Base-by-base conservation (phyloP, 192 early-diverging fungal genomes). In the Umbelopsis ramanniana region DNA sequence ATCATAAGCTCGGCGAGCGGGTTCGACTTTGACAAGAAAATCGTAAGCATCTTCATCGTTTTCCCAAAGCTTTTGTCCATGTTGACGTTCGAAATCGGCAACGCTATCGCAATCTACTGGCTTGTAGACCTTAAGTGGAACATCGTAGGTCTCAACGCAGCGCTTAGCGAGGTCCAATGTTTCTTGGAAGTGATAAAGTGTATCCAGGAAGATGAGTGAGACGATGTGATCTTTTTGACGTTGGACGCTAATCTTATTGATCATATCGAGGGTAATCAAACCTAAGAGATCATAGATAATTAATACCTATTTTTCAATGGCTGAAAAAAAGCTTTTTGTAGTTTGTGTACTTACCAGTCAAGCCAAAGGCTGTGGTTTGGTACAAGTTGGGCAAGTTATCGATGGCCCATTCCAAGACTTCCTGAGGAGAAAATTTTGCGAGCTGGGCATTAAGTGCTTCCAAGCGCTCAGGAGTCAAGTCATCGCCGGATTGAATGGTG, bases 341-440 rank as follows among this genome's bases (percentile, higher is more conserved):
- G 47, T 24, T 22, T 22, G 22, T 22, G 45, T 67, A 40, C n/a
- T 68, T 72, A 78, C 81, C 96, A 6, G 96, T 95, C 29, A 93
- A 88, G 7, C 96, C 96, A 79, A 98, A 97, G 24, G 96, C 95
- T 26, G 96, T 97, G 47, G 94, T 96, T 78, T 98, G 96, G 79
- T 89, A 95, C 17, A 98, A 85, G 14, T 85, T 84, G 21, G 89
- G 89, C 35, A 98, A 86, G 7, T 91, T 88, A 66, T 90, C 76
- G 45, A 91, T 82, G 46, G 95, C 96, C 96, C 95, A 98, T 38
- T 91, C 88, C 38, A 97, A 82, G 76, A 97, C 90, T 83, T 95
- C 87, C 71, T 90, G 76, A 6, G 95, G 93, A 29, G 83, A 72
- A 72, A 94, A 86, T 57, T 76, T 77, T 53, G 87, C 78, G 29